Conservation (phyloP, 208 protist genomes). For the Trypanosoma caninum region DNA sequence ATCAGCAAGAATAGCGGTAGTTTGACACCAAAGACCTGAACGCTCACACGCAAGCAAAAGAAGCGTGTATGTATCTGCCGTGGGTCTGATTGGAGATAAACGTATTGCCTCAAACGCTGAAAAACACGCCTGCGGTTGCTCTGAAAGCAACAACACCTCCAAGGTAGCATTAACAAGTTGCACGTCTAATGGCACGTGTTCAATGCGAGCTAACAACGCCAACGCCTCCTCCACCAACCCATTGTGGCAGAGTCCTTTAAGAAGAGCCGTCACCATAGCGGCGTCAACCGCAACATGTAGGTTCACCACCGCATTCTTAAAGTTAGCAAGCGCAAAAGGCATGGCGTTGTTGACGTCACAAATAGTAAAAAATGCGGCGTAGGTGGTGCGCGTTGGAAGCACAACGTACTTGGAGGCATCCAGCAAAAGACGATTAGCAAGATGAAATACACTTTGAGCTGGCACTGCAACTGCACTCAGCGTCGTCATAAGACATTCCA, state of each 20-base stretch:
- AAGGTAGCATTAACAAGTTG: constrained; percentile 77
- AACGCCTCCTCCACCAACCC: constrained; percentile 82
- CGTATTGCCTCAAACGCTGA: constrained; percentile 52
- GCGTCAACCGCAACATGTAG: constrained; percentile 70
- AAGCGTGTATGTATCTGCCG: constrained; percentile 77
- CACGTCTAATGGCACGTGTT: constrained; percentile 67
- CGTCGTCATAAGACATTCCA: constrained; percentile 79
- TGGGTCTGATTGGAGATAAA: constrained; percentile 27
- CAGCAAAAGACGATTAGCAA: constrained; percentile 70
- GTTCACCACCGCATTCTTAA: constrained; percentile 54
- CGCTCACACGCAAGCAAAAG: constrained; percentile 78
- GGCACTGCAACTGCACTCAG: constrained; percentile 32
- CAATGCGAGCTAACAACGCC: constrained; percentile 49
- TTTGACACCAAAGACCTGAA: constrained; percentile 57
- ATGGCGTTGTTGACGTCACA: constrained; percentile 73
- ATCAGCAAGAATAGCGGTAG: constrained; percentile 59
- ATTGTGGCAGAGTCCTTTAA: constrained; percentile 71
- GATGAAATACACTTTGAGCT: constrained; percentile 46
- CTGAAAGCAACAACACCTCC: constrained; percentile 73
- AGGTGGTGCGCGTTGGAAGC: constrained; percentile 77
- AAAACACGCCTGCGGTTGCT: constrained; percentile 68
- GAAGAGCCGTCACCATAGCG: constrained; percentile 65
- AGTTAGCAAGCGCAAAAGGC: constrained; percentile 64
- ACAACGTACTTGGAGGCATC: constrained; percentile 78
- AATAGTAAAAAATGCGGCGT: constrained; percentile 76